Base-by-base conservation (phyloP, 2,329 filamentous ascomycete genomes). In the Drechslerella stenobrocha region DNA sequence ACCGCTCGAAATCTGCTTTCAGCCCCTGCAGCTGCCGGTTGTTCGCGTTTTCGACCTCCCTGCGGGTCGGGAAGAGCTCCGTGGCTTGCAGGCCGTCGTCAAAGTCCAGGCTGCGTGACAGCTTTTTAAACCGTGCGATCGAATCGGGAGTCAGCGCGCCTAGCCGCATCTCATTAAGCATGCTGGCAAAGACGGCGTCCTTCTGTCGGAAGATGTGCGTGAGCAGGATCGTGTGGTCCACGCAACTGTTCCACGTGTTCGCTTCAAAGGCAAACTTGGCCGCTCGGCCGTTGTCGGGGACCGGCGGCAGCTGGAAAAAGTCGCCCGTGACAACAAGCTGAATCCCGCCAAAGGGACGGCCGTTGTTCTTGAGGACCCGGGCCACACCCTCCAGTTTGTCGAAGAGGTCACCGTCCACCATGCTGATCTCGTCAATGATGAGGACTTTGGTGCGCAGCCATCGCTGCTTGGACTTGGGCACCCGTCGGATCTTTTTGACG, bases 141-240 rank as follows among this genome's bases (percentile, higher is more conserved):
- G 91, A 96, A 6, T 83, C 79, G n/a, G 84, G 81, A 28, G 83
- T 88, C 52, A 97, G 86, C 52, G 83, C 86, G 2, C 93, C 93
- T 57, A 97, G 80, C 48, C 93, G 87, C 90, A 98, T 96, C 76
- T 98, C 92, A 74, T 98, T 98, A 52, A 98, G 82, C 91, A 98
- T 98, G 3, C 82, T 81, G 9, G 93, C 93, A 76, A 98, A 98
- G 22, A 88, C 85, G 84, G 70, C 83, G 75, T 98, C 93, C 70
- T 88, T 90, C 75, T 98, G 93, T 78, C 93, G 89, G 79, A 98
- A 98, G 8, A 98, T 89, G 73, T 97, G 89, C 1, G 91, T 96
- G 50, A 98, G 79, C 5, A 91, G 89, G 74, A 98, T 96, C 0
- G 93, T 98, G 75, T 97, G 91, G 74, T 96, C 87, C 69, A 98